Conservation (phyloP, 805 yeast genomes). For the Kodamaea kakaduensis region DNA sequence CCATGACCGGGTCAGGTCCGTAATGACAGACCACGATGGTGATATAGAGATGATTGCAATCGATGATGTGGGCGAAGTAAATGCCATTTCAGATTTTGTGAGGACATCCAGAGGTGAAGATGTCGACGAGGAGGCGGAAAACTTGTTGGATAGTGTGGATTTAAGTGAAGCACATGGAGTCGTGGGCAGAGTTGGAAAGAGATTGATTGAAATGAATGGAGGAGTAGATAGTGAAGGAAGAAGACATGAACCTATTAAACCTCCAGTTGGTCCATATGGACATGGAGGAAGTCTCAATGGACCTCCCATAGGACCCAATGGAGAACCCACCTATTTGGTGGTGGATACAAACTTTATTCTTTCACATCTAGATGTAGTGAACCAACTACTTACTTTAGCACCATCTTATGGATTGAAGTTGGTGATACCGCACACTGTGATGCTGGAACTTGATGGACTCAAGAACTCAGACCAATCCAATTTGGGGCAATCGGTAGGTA, state of each 20-base stretch:
- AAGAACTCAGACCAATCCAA: conserved; percentile 41
- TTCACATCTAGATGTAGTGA: conserved; percentile 59
- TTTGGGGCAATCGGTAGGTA: conserved; percentile 43
- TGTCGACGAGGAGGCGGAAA: not conserved
- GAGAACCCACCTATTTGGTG: conserved; percentile 38
- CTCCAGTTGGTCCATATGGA: not conserved
- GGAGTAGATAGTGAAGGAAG: not conserved
- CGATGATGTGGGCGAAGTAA: conserved; percentile 43
- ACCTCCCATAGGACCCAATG: conserved; percentile 12
- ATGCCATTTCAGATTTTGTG: conserved; percentile 41
- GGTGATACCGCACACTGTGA: conserved; percentile 66
- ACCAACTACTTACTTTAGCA: conserved; percentile 44
- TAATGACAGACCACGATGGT: conserved; percentile 3
- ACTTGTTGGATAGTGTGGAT: too few species aligned
- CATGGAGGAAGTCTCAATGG: not conserved
- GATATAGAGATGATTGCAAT: conserved; percentile 49
- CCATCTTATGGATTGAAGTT: conserved; percentile 44
- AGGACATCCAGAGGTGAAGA: not conserved
- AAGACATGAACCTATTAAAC: not conserved
- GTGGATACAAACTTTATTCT: conserved; percentile 82
- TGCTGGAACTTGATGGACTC: conserved; percentile 79
- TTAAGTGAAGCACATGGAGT: too few species aligned
- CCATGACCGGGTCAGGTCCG: conserved; percentile 22
- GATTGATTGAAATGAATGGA: not conserved
- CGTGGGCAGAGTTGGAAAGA: not conserved